Percentiles rank a stretch among this genome's conserved stretches.
phyloP scores from a whole-genome alignment of 805 yeast species.

The Nakazawaea siamensis region DNA sequence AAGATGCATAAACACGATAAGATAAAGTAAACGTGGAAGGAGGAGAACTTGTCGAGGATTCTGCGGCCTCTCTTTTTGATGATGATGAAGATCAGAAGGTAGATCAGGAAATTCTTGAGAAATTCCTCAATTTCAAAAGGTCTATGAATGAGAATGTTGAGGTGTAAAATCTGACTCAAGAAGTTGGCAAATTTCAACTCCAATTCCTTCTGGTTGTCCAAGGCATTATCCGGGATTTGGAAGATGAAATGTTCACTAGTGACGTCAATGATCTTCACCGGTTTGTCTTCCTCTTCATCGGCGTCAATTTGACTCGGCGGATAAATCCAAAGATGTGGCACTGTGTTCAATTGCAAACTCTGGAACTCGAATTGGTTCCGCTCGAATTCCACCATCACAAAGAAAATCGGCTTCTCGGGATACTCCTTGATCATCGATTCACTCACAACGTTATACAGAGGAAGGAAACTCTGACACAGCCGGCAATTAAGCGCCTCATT shows the following conservation, averaged over 20 bases:
- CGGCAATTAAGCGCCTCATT: slow-evolving; percentile 33
- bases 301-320: slow-evolving; percentile 27
- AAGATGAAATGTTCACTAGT: slow-evolving; percentile 20
- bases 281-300: slow-evolving; percentile 18
- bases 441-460: slow-evolving; percentile 32
- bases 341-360: slow-evolving; percentile 33
- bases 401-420: slow-evolving; percentile 31
- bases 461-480: slow-evolving; percentile 36
- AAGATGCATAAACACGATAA: slow-evolving; percentile 24
- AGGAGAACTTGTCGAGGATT: slow-evolving; percentile 14
- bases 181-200: slow-evolving; percentile 46
- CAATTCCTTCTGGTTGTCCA: slow-evolving; percentile 22
- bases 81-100: slow-evolving; percentile 34
- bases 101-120: slow-evolving; percentile 33
- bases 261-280: slow-evolving; percentile 11
- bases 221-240: slow-evolving; percentile 15
- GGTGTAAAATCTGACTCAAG: slow-evolving; percentile 36
- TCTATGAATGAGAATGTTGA: slow-evolving; percentile 32
- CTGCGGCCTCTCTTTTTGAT: slow-evolving; percentile 39
- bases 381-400: slow-evolving; percentile 43
- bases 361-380: slow-evolving; percentile 33
- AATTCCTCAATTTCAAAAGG: slow-evolving; percentile 36
- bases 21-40: slow-evolving; percentile 4
- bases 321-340: slow-evolving; percentile 63
- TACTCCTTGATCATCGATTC: slow-evolving; percentile 35